These are phyloP conservation scores for Penicillium nucicola DNA, from an alignment of 495 filamentous ascomycete species.

Conservation along the genomic window DNA sequence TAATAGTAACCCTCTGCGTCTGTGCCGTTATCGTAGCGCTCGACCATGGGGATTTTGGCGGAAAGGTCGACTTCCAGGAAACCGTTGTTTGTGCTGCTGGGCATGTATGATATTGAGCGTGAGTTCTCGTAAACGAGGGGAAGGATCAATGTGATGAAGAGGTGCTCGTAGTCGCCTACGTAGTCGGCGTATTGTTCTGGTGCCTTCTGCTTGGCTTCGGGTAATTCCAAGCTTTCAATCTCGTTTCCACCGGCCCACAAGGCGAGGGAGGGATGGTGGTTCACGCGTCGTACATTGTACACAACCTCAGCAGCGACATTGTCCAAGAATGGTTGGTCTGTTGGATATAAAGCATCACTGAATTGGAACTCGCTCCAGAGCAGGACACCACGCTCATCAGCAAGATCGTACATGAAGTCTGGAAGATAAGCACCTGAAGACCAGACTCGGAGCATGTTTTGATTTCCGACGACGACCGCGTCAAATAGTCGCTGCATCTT, in stretches of 20 bases:
- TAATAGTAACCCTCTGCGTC: slow-evolving; percentile 49
- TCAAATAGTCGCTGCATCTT: slow-evolving; percentile 55
- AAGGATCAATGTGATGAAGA: slow-evolving; percentile 60
- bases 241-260: slow-evolving; percentile 69
- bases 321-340: slow-evolving; percentile 53
- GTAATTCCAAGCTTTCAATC: slow-evolving; percentile 56
- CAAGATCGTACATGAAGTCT: slow-evolving; percentile 67
- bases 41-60: slow-evolving; percentile 52
- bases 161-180: slow-evolving; percentile 55
- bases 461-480: slow-evolving; percentile 55
- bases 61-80: slow-evolving; percentile 57
- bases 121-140: slow-evolving; percentile 62
- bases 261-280: slow-evolving; percentile 66
- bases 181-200: slow-evolving; percentile 47
- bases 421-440: slow-evolving; percentile 60
- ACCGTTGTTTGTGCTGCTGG: slow-evolving; percentile 65
- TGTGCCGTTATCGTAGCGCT: slow-evolving; percentile 59
- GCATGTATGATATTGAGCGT: slow-evolving; percentile 64
- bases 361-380: slow-evolving; percentile 71
- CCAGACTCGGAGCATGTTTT: slow-evolving; percentile 73
- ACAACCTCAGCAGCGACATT: slow-evolving; percentile 56
- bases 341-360: slow-evolving; percentile 61
- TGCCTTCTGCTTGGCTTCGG: slow-evolving; percentile 37
- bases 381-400: slow-evolving; percentile 62
- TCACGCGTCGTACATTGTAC: slow-evolving; percentile 61